Percentiles rank a stretch among this genome's conserved stretches.
Conservation (phyloP, 2,329 filamentous ascomycete genomes). For the Sporothrix curviconia region DNA sequence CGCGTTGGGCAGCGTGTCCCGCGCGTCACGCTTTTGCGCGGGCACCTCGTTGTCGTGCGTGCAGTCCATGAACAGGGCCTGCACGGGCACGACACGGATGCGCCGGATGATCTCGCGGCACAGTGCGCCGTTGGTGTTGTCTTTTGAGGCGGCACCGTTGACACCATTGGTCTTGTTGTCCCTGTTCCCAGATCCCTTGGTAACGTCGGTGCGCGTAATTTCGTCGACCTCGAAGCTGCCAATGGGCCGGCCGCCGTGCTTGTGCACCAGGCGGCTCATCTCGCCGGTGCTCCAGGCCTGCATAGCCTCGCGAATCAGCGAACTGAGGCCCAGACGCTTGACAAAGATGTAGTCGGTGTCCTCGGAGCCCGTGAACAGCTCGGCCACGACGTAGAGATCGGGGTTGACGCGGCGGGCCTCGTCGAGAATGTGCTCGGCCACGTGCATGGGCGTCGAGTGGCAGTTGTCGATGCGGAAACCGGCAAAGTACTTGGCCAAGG, state of each 20-base stretch:
- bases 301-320: slow-evolving; percentile 94
- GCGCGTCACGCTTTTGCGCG: slow-evolving; percentile 87
- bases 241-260: slow-evolving; percentile 87
- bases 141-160: no score
- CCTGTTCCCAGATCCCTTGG: slow-evolving; percentile 24
- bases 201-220: slow-evolving; percentile 55
- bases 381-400: slow-evolving; percentile 85
- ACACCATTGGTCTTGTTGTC: slow-evolving; percentile 11
- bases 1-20: slow-evolving; percentile 89
- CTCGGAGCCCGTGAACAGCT: slow-evolving; percentile 92
- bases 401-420: slow-evolving; percentile 84
- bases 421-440: slow-evolving; percentile 91
- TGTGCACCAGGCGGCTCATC: slow-evolving; percentile 85
- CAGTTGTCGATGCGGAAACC: slow-evolving; percentile 98
- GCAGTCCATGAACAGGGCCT: slow-evolving; percentile 97
- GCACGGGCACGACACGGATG: slow-evolving; percentile 82
- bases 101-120: slow-evolving; percentile 63
- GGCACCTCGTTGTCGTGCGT: slow-evolving; percentile 98
- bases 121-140: slow-evolving; percentile 29
- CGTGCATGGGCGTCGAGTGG: slow-evolving; percentile 89
- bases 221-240: slow-evolving; percentile 96
- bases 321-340: slow-evolving; percentile 82
- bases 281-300: slow-evolving; percentile 95
- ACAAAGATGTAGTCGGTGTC: slow-evolving; percentile 96
- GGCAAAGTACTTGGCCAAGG: slow-evolving; percentile 90